A percentile compares a stretch with the other conserved stretches of the same genome.
Conservation (phyloP, 345 rosid species). For the Sapria himalayana region DNA sequence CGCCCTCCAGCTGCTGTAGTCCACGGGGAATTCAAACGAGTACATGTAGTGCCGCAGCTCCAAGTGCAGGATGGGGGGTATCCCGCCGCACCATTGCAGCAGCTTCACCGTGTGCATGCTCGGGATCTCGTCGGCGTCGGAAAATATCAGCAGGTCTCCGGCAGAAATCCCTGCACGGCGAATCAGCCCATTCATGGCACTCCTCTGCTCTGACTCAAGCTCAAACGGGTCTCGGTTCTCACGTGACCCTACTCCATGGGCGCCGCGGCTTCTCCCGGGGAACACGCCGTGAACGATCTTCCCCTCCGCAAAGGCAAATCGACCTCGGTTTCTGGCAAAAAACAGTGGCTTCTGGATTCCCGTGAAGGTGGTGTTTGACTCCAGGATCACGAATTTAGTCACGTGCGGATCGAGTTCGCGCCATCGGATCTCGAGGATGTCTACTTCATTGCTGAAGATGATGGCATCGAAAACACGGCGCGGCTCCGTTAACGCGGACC, state of each 20-base stretch:
- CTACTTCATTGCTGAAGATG: conserved; percentile 17
- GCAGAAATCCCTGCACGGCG: conserved; percentile 15
- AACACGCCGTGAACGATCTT: conserved; percentile 13
- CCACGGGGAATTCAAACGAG: conserved; percentile 15
- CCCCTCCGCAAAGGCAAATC: conserved; percentile 15
- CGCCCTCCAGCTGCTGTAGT: conserved; percentile 20
- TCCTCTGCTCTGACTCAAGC: conserved; percentile 18
- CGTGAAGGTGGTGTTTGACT: conserved; percentile 18
- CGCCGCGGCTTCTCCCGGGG: conserved; percentile 14
- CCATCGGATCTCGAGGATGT: conserved; percentile 15
- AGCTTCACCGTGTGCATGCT: conserved; percentile 17
- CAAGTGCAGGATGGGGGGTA: conserved; percentile 14
- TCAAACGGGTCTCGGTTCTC: conserved; percentile 20
- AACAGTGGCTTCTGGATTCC: conserved; percentile 11
- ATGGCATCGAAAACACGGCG: conserved; percentile 17
- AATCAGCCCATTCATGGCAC: conserved; percentile 15
- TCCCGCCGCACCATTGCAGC: conserved; percentile 18
- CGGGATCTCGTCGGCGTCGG: conserved; percentile 21
- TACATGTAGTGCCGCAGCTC: conserved; percentile 15
- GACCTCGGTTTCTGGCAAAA: conserved; percentile 9
- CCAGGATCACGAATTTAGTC: conserved; percentile 15
- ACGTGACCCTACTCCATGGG: too few relatives aligned
- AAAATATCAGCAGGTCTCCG: conserved; percentile 19
- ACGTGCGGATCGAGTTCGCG: conserved; percentile 15
- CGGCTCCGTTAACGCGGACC: conserved; percentile 14